These are phyloP conservation scores for Conticribra guillardii DNA, from an alignment of 108 stramenopile genomes.

Conservation along the genomic window DNA sequence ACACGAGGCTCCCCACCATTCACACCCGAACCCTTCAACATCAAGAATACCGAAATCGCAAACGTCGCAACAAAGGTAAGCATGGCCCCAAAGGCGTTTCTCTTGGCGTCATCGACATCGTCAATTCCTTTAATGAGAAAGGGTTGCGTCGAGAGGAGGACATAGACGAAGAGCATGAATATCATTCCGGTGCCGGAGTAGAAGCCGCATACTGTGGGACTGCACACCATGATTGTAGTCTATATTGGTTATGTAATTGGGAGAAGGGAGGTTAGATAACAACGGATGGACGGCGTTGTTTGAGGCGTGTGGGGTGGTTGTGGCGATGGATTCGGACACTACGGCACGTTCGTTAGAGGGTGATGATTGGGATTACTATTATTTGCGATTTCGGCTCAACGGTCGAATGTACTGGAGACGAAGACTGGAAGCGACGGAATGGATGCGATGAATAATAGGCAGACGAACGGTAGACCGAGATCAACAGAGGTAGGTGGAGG, in stretches of 20 bases:
- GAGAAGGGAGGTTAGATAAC: no score
- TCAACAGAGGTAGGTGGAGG: no score
- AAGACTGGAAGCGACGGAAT: no score
- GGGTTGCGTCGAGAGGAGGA: slow-evolving; percentile 48
- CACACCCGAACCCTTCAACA: slow-evolving; percentile 8
- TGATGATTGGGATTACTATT: no score
- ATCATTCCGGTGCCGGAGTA: slow-evolving; percentile 47
- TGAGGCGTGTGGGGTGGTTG: no score
- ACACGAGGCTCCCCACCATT: slow-evolving; percentile 1
- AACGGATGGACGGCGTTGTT: no score
- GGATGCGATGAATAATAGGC: background rate
- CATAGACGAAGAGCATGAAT: slow-evolving; percentile 49
- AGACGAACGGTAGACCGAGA: background rate
- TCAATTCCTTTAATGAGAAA: slow-evolving; percentile 46
- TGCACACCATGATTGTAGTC: slow-evolving; percentile 30
- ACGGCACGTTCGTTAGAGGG: no score
- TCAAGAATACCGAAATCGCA: slow-evolving; percentile 14
- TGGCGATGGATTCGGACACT: no score
- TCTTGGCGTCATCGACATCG: slow-evolving; percentile 29
- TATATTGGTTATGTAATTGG: background rate
- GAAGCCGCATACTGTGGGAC: slow-evolving; percentile 39
- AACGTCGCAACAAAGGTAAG: slow-evolving; percentile 37
- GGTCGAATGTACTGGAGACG: no score
- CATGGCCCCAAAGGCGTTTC: slow-evolving; percentile 48
- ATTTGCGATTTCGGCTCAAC: no score